phyloP scores from a whole-genome alignment of 2,329 filamentous ascomycete species.

The Paecilomyces sp. region DNA sequence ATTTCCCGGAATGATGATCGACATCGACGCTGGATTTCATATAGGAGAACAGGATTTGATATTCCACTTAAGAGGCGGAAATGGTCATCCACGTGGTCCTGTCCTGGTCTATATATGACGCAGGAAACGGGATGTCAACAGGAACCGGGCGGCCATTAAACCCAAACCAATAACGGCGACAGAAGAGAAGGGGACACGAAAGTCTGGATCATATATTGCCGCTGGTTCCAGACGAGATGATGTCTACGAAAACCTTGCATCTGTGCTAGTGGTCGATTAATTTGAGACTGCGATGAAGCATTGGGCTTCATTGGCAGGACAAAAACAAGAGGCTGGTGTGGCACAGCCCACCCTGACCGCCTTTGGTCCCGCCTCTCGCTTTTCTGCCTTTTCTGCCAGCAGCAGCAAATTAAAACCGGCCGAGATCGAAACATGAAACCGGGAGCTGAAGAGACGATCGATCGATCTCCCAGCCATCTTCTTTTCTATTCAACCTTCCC shows the following conservation, averaged over 20 bases:
- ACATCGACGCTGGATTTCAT: no score
- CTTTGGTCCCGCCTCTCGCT: not conserved
- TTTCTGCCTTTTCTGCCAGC: not conserved
- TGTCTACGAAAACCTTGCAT: not conserved
- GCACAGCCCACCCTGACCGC: not conserved
- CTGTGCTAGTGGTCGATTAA: not conserved
- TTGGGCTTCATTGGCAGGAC: not conserved
- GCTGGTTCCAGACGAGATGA: not conserved
- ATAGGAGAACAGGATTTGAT: no score
- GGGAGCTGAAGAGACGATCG: not conserved
- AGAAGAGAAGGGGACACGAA: no score
- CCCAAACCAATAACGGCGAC: no score
- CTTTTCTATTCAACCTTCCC: not conserved
- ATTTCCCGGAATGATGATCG: no score
- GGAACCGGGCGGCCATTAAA: no score
- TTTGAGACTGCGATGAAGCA: not conserved
- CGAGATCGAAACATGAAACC: not conserved
- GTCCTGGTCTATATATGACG: no score
- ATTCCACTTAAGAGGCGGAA: no score
- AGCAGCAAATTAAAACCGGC: not conserved
- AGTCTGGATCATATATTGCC: no score
- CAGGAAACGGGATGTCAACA: no score
- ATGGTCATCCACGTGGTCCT: no score
- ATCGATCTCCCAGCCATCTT: not conserved
- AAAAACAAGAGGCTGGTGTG: not conserved